Percentiles rank a stretch among this genome's conserved stretches.
Conservation (phyloP, 2,329 filamentous ascomycete species). For the Paramyrothecium sp. region DNA sequence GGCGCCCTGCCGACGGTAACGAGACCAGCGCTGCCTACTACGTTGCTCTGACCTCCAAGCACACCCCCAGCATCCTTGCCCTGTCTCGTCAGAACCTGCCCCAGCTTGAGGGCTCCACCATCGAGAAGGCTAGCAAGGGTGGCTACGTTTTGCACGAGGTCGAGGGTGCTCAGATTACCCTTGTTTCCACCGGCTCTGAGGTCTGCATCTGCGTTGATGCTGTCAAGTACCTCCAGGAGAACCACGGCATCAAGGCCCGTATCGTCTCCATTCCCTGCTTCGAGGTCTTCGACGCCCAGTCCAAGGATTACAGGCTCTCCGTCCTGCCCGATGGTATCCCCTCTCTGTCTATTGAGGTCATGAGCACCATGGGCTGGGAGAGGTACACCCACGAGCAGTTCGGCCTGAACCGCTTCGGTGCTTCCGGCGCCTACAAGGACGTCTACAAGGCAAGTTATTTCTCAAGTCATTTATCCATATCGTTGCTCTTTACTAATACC, state of each 20-base stretch:
- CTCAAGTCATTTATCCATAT: background rate
- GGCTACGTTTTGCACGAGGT: conserved; percentile 88
- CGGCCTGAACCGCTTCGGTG: conserved; percentile 98
- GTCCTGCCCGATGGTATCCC: conserved; percentile 94
- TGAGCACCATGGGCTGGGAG: conserved; percentile 98
- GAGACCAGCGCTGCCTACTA: conserved; percentile 99
- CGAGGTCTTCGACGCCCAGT: conserved; percentile 92
- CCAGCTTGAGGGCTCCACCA: conserved; percentile 90
- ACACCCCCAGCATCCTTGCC: conserved; percentile 89
- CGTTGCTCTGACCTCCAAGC: conserved; percentile 83
- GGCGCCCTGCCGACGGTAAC: conserved; percentile 97
- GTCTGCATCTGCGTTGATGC: conserved; percentile 92
- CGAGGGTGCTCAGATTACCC: conserved; percentile 79
- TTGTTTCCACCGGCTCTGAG: conserved; percentile 95
- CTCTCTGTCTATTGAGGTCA: conserved; percentile 89
- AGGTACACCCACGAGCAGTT: conserved; percentile 99
- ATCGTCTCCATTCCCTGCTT: conserved; percentile 96
- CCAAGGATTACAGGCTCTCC: conserved; percentile 91
- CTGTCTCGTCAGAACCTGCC: conserved; percentile 98
- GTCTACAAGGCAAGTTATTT: conserved; percentile 76
- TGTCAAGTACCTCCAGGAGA: conserved; percentile 85
- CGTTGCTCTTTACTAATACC: conserved; percentile 39
- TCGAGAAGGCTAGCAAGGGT: conserved; percentile 90
- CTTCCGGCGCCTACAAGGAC: conserved; percentile 94
- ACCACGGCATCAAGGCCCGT: conserved; percentile 83